These are phyloP conservation scores for Lunularia cruciata DNA, from an alignment of 225 moss, liverwort and hornwort genomes.

Conservation along the genomic window DNA sequence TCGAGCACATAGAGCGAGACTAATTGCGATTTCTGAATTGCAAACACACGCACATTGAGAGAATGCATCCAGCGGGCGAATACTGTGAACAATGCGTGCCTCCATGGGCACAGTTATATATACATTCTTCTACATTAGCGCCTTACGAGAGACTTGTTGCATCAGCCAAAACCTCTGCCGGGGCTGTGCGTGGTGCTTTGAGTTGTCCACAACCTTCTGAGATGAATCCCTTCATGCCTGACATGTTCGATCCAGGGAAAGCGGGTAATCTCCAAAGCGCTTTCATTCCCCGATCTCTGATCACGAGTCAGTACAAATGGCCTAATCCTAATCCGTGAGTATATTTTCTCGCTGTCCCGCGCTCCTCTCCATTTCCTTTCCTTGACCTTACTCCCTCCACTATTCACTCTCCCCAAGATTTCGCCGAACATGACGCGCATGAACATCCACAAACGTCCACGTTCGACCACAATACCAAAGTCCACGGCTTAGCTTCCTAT, in stretches of 20 bases:
- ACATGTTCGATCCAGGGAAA: constrained; percentile 5
- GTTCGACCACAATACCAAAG: constrained; percentile 1
- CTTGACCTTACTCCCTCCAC: not conserved
- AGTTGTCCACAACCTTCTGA: constrained; percentile 6
- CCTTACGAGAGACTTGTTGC: not conserved
- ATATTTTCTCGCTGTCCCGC: not conserved
- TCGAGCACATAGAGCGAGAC: not conserved
- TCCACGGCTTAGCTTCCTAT: no score
- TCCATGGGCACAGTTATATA: not conserved
- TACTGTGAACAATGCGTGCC: not conserved
- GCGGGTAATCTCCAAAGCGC: constrained; percentile 3
- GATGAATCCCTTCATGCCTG: not conserved
- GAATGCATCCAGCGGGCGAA: not conserved
- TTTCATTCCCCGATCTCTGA: not conserved
- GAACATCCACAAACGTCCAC: not conserved
- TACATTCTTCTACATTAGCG: not conserved
- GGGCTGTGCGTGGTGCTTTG: constrained; percentile 9
- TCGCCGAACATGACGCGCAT: constrained; percentile 6
- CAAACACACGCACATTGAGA: not conserved
- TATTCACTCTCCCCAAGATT: not conserved
- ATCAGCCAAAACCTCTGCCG: constrained; percentile 10
- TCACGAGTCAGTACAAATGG: not conserved
- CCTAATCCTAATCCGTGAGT: constrained; percentile 1
- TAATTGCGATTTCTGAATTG: not conserved
- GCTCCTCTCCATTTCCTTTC: not conserved